Evolutionary conservation across 164 flowering plant genomes (phyloP).

Genomic region (Dillenia suffruticosa): DNA sequence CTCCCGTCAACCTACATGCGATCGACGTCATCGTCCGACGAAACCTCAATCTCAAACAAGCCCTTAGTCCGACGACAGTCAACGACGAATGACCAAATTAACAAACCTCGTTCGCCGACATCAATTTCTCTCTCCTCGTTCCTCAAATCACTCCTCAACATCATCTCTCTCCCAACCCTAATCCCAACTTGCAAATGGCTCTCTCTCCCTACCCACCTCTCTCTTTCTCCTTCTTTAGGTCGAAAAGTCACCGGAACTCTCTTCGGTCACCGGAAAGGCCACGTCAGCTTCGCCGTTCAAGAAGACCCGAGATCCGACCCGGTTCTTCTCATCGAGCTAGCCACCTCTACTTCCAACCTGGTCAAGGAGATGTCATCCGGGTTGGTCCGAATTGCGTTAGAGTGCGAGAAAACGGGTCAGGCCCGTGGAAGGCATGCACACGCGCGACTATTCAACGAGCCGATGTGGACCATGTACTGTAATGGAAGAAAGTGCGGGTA

Average conservation of each 20-base stretch:
- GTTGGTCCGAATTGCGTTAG: conserved; percentile 75
- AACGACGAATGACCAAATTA: conserved; percentile 3
- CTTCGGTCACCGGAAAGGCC: conserved; percentile 78
- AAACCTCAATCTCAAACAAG: conserved; percentile 17
- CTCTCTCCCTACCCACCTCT: conserved; percentile 24
- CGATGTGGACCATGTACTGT: conserved; percentile 85
- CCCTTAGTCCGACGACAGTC: conserved; percentile 17
- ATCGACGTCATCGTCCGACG: conserved; percentile 17
- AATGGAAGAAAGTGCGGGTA: conserved; percentile 78
- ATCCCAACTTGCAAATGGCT: conserved; percentile 50
- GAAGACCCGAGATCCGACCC: conserved; percentile 65
- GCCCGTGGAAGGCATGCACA: conserved; percentile 9
- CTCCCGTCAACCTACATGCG: conserved; percentile 28
- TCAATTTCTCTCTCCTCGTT: conserved; percentile 20
- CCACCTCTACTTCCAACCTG: conserved; percentile 56
- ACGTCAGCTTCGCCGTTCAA: conserved; percentile 79
- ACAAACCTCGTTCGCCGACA: background rate
- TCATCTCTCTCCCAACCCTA: conserved; percentile 25
- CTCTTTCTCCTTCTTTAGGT: conserved; percentile 46
- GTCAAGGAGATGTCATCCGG: conserved; percentile 92
- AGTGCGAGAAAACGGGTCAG: conserved; percentile 44
- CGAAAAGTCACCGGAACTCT: conserved; percentile 81
- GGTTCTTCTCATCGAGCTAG: conserved; percentile 59
- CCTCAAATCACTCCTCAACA: conserved; percentile 36
- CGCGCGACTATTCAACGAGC: conserved; percentile 52